These are phyloP conservation scores for Xylaria sp. DNA, from an alignment of 2,329 filamentous ascomycete genomes.

Conservation along the genomic window DNA sequence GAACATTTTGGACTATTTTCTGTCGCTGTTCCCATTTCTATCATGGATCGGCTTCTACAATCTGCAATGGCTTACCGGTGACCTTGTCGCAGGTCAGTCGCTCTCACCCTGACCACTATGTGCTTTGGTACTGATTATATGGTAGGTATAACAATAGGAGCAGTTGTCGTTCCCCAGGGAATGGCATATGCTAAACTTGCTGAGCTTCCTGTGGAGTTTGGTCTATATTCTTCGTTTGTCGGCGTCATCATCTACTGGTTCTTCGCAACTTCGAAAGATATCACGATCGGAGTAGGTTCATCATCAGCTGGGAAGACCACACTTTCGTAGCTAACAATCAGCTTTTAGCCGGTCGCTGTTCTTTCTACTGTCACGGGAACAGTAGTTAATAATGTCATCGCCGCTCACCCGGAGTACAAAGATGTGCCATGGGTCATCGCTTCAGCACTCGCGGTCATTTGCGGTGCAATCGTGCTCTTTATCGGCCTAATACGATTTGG, in stretches of 20 bases:
- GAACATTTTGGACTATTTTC: slow-evolving; percentile 70
- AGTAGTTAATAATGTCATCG: slow-evolving; percentile 74
- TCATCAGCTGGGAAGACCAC: not conserved
- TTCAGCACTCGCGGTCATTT: slow-evolving; percentile 80
- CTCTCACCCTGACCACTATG: slow-evolving; percentile 21
- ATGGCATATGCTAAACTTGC: slow-evolving; percentile 95
- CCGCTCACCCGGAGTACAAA: slow-evolving; percentile 63
- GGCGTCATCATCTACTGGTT: slow-evolving; percentile 96
- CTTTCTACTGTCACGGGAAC: slow-evolving; percentile 92
- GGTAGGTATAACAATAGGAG: slow-evolving; percentile 65
- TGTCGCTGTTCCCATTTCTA: slow-evolving; percentile 85
- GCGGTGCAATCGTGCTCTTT: slow-evolving; percentile 79
- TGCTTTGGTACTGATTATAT: slow-evolving; percentile 38
- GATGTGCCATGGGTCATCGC: slow-evolving; percentile 73
- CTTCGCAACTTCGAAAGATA: slow-evolving; percentile 98
- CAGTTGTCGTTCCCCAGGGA: slow-evolving; percentile 87
- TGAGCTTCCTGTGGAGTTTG: slow-evolving; percentile 81
- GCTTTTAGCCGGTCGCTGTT: slow-evolving; percentile 83
- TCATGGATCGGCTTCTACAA: slow-evolving; percentile 95
- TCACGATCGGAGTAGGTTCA: slow-evolving; percentile 85
- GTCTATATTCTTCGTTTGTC: slow-evolving; percentile 95
- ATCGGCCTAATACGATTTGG: slow-evolving; percentile 84
- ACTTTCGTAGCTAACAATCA: slow-evolving; percentile 34
- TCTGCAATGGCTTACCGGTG: slow-evolving; percentile 85
- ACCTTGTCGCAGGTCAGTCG: slow-evolving; percentile 82